Percentiles rank a stretch among this genome's conserved stretches.
These are phyloP conservation scores for Punica granatum DNA, from an alignment of 345 rosid genomes.

Conservation along the genomic window DNA sequence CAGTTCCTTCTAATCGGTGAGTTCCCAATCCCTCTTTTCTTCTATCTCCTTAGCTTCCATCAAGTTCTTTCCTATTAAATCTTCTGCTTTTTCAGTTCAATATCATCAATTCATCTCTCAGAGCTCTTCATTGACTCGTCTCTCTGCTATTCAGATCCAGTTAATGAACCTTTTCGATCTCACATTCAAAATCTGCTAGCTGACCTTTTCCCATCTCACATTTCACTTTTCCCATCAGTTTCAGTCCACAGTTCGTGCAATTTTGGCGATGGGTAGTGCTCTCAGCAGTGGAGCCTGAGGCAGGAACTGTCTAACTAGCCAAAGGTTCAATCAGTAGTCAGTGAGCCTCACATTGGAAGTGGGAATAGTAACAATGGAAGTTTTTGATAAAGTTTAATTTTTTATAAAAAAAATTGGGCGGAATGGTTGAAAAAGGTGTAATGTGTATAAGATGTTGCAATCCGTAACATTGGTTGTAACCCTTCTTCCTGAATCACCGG, in stretches of 20 bases:
- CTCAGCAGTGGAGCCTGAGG: not conserved
- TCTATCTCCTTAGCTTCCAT: not conserved
- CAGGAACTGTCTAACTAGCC: not conserved
- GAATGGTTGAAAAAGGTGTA: not conserved
- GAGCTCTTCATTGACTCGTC: slow-evolving; percentile 1
- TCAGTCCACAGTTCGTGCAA: not conserved
- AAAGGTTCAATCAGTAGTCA: not conserved
- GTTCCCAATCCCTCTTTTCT: slow-evolving; percentile 17
- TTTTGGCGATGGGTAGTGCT: not conserved
- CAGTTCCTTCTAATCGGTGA: slow-evolving; percentile 41
- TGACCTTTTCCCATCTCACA: not conserved
- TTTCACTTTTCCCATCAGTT: not conserved
- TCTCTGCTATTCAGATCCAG: not conserved
- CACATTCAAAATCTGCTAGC: not conserved
- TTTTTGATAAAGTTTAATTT: too few relatives aligned
- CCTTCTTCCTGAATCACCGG: not conserved
- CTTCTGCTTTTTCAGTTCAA: not conserved
- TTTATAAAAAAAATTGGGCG: too few relatives aligned
- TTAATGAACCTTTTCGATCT: not conserved
- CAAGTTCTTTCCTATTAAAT: not conserved
- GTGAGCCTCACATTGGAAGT: not conserved
- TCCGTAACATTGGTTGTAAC: not conserved
- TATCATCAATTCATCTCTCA: not conserved
- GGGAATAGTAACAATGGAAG: not conserved
- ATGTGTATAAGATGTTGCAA: not conserved